Evolutionary conservation across 768 basidiomycete species (phyloP), one percentile per base, ranked within the genome.

Genomic region (Xerocomellus intermedius): DNA sequence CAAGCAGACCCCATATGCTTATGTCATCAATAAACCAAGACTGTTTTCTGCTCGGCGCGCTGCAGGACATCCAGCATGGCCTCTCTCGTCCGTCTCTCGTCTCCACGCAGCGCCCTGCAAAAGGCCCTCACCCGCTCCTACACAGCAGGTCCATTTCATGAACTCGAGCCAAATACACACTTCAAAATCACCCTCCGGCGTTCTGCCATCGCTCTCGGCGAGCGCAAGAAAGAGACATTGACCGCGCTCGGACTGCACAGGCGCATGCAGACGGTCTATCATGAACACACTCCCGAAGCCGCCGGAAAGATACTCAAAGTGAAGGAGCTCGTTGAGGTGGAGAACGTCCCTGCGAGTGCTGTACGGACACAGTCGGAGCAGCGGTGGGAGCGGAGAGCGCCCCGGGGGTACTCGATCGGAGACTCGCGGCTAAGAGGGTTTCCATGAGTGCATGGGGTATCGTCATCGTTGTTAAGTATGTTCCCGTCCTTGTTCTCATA

Each of bases 151-250:
- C 50, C 38, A 5, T 14, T 7, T 24, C 41, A 48, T 30, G 41
- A 48, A 16, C 39, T 42, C 4, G 54, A 54, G 43, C 74, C 77
- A 50, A 74, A 72, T 30, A 91, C 94, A 0, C 91, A 96, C 72
- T 94, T 82, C 77, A 90, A 89, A 75, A 87, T 98, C 64, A 96
- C 94, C 19, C 85, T 95, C 28, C 82, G 82, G 10, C 89, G 94
- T 52, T 95, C 94, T 6, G 87, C 85, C 46, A 94, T 95, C 58
- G 87, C 91, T 1, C 82, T 96, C 9, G 86, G 88, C 3, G 75
- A 82, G 54, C 79, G 79, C 62, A 82, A 85, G 53, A 80, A 86
- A 65, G 85, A 79, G 44, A 95, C 94, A 0, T 78, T 95, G 42
- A 78, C 80, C n/a, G 81, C 91, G 0, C 83, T 98, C 3, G 94